Base-by-base conservation (phyloP, 164 flowering plant genomes). In the Vitis rotundifolia region DNA sequence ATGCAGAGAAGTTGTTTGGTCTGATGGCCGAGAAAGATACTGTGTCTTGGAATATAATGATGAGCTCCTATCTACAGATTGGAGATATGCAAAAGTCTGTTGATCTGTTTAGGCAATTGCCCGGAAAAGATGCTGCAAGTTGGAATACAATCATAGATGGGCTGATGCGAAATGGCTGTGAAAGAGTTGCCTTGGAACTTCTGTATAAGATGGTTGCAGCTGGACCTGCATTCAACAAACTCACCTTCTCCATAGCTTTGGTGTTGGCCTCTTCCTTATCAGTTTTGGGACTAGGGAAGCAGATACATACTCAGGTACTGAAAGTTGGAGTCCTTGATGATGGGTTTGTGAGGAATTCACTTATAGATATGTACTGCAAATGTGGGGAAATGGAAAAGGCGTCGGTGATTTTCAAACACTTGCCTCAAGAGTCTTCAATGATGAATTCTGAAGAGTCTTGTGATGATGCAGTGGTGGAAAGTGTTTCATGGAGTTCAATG, bases 61-160 rank as follows among this genome's bases (percentile, higher is more conserved):
- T 92, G 63, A 79, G 78, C 66, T 87, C 77, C 16, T 78, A 75
- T 77, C 55, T 89, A 59, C 71, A 62, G 63, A 67, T 6, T 47
- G 89, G 96, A 55, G 85, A 86, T 49, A 57, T 67, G 56, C 77
- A 81, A 53, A 80, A 72, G 60, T 71, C 94, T 12, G 52, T 89
- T 48, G 82, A 80, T 18, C 50, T 92, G 73, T 89, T 91, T 69
- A 57, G 78, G 61, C 80, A 68, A 28, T 61, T 85, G 77, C 87
- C 89, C 0, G 37, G 19, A 6, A 85, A 80, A 69, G 85, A 87
- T 77, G 80, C 75, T 64, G 84, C 82, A 0, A 85, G 84, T 71
- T 93, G 96, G 98, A 93, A 93, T 72, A 87, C 91, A 0, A 73
- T 91, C 29, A 87, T 93, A 9, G 76, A 80, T 58, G 94, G 94